These are phyloP conservation scores for Brassica nigra DNA, from an alignment of 345 rosid species.

Conservation along the genomic window DNA sequence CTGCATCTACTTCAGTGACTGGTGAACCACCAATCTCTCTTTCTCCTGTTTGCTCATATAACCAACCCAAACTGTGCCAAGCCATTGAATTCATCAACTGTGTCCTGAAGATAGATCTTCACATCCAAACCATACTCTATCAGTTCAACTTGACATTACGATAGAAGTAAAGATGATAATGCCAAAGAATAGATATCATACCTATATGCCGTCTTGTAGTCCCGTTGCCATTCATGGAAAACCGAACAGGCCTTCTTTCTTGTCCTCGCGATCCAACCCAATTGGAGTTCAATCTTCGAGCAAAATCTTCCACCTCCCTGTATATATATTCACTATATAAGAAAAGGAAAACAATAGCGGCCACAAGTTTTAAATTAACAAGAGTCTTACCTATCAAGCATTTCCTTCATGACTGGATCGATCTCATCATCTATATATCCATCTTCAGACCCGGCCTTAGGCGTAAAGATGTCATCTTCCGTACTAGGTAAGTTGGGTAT, in stretches of 20 bases:
- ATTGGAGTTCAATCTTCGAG: conserved; percentile 78
- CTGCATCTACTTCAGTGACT: conserved; percentile 28
- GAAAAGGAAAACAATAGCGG: background rate
- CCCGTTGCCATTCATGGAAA: conserved; percentile 59
- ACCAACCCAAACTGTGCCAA: conserved; percentile 29
- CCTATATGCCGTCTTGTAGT: conserved; percentile 55
- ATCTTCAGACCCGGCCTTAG: conserved; percentile 60
- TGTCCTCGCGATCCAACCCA: conserved; percentile 65
- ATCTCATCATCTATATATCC: conserved; percentile 73
- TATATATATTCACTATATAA: conserved; percentile 4
- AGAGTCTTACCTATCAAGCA: conserved; percentile 69
- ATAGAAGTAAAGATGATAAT: conserved; percentile 9
- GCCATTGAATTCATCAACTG: conserved; percentile 1
- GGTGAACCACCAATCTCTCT: conserved; percentile 25
- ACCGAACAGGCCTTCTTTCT: conserved; percentile 54
- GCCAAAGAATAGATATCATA: conserved; percentile 26
- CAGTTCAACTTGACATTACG: conserved; percentile 20
- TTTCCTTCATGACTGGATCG: conserved; percentile 81
- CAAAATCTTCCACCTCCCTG: conserved; percentile 96
- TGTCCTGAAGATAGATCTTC: conserved; percentile 31
- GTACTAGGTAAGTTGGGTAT: conserved; percentile 46
- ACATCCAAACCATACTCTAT: conserved; percentile 14
- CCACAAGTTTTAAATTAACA: background rate
- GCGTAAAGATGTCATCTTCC: conserved; percentile 45
- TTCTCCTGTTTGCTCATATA: conserved; percentile 15